These are phyloP conservation scores for Paramecium octaurelia DNA, from an alignment of 73 alveolate species.

Conservation along the genomic window DNA sequence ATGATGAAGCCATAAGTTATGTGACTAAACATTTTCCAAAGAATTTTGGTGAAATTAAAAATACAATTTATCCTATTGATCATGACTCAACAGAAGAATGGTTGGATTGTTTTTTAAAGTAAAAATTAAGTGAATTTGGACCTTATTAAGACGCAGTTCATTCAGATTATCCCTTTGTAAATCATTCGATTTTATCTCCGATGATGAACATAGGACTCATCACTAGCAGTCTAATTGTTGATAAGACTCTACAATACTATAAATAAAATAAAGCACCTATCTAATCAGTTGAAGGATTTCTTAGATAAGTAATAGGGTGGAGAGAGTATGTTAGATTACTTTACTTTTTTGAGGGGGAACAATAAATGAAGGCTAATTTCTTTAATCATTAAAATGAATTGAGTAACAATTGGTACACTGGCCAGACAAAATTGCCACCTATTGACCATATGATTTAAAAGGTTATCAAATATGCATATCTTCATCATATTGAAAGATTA, in stretches of 20 bases:
- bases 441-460: neutral
- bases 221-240: neutral
- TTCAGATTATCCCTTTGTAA: neutral
- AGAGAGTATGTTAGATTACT: slow-evolving; percentile 13
- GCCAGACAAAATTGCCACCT: neutral
- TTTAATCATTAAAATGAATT: neutral
- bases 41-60: neutral
- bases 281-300: neutral
- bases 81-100: neutral
- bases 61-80: neutral
- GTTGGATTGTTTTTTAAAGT: neutral
- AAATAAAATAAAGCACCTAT: neutral
- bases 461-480: neutral
- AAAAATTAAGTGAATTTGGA: neutral
- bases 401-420: neutral
- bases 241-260: neutral
- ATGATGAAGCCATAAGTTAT: neutral
- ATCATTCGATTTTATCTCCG: neutral
- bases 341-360: neutral
- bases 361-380: neutral
- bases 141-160: neutral
- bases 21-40: neutral
- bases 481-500: slow-evolving; percentile 30
- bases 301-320: neutral
- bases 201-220: slow-evolving; percentile 1